Percentiles rank a stretch among this genome's conserved stretches.
These are phyloP conservation scores for Plantago lanceolata DNA, from an alignment of 305 asterid genomes.

Conservation along the genomic window DNA sequence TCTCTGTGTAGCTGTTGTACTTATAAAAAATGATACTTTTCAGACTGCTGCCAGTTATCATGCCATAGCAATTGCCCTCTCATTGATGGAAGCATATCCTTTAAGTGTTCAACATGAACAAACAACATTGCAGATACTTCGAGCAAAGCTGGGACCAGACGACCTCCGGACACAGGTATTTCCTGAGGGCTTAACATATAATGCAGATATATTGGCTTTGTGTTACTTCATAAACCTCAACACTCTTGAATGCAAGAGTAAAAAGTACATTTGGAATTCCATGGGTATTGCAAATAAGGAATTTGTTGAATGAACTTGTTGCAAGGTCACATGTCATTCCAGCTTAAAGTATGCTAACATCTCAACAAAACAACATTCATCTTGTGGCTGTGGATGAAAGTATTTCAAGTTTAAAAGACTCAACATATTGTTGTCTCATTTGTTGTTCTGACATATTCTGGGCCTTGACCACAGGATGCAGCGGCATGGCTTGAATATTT, in stretches of 20 bases:
- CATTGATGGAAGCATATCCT: conserved; percentile 99
- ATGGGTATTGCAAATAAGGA: conserved; percentile 8
- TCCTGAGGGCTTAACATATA: conserved; percentile 24
- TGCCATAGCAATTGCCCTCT: conserved; percentile 97
- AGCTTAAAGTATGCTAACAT: conserved; percentile 13
- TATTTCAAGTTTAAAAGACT: conserved; percentile 12
- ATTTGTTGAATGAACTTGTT: background rate
- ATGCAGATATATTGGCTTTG: conserved; percentile 21
- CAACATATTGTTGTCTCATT: conserved; percentile 4
- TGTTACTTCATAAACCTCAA: conserved; percentile 5
- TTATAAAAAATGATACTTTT: conserved; percentile 24
- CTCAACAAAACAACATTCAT: conserved; percentile 8
- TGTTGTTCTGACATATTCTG: conserved; percentile 20
- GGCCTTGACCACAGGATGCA: conserved; percentile 64
- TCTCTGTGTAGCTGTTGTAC: conserved; percentile 22
- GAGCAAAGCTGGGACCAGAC: conserved; percentile 94
- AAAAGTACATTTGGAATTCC: background rate
- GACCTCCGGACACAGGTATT: conserved; percentile 97
- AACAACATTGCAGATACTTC: conserved; percentile 87
- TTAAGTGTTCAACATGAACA: conserved; percentile 99
- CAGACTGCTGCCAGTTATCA: conserved; percentile 99
- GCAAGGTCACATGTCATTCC: background rate
- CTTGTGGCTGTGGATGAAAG: conserved; percentile 9
- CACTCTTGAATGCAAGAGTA: background rate
- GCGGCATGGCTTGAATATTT: conserved; percentile 99